These are phyloP conservation scores for Panicum hallii DNA, from an alignment of 202 grass and related monocot species.

Conservation along the genomic window DNA sequence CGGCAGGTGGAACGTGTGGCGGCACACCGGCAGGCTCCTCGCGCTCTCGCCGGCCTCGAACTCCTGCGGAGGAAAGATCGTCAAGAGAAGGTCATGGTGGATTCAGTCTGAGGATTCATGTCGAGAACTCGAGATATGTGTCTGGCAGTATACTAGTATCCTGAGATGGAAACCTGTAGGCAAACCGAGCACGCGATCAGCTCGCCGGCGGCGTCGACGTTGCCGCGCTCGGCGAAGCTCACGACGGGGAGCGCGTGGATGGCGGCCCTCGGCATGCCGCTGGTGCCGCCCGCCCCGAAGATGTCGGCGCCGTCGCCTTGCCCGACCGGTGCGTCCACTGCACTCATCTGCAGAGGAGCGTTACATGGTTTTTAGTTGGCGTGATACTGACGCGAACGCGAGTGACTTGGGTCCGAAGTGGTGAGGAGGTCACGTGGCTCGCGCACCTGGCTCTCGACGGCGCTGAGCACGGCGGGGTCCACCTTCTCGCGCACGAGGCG, in stretches of 20 bases:
- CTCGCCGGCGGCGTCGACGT: slow-evolving; percentile 47
- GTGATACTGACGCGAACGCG: not conserved
- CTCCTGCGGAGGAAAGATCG: slow-evolving; percentile 45
- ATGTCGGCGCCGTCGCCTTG: slow-evolving; percentile 42
- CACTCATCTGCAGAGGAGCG: slow-evolving; percentile 50
- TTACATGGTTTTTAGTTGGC: not conserved
- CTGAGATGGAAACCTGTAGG: slow-evolving; percentile 39
- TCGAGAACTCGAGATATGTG: not conserved
- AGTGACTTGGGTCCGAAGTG: too few species aligned
- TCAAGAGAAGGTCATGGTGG: not conserved
- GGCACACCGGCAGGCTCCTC: slow-evolving; percentile 57
- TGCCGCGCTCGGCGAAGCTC: slow-evolving; percentile 36
- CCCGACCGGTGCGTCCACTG: slow-evolving; percentile 35
- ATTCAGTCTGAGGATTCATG: not conserved
- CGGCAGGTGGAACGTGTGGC: slow-evolving; percentile 61
- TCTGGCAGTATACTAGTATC: too few species aligned
- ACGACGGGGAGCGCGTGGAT: slow-evolving; percentile 62
- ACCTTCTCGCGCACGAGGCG: slow-evolving; percentile 86
- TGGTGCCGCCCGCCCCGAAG: slow-evolving; percentile 51
- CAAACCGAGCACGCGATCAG: slow-evolving; percentile 49
- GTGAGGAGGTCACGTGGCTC: not conserved
- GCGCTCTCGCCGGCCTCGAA: slow-evolving; percentile 59
- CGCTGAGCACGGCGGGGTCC: slow-evolving; percentile 81
- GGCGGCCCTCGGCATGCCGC: slow-evolving; percentile 54
- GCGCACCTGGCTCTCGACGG: slow-evolving; percentile 76